Base-by-base conservation (phyloP, 2,329 filamentous ascomycete genomes). In the Cladorrhinum sp. region DNA sequence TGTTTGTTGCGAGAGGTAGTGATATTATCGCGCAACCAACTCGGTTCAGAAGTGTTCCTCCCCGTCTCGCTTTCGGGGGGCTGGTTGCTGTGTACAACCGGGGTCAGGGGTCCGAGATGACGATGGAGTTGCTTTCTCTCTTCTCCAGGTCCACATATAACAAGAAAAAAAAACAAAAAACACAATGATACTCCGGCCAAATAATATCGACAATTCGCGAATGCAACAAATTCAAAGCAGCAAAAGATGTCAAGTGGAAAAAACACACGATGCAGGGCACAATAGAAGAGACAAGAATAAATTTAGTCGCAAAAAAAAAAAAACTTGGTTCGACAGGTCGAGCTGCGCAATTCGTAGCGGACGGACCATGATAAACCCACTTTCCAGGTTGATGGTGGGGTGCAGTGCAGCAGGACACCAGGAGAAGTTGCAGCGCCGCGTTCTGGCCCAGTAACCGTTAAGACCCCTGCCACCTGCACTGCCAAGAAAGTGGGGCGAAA, bases 381-480 rank as follows among this genome's bases (percentile, higher is more conserved):
- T 54, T 36, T 33, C 26, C 26, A 9, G 26, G 4, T 28, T 23
- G 28, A 28, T 42, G 53, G 53, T 23, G 52, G 52, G 30, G 53
- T 55, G 33, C 33, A 39, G 39, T 42, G 26, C 26, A 28, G 26
- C 4, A 28, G 9, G 26, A 28, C n/a, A n/a, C n/a, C n/a, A n/a
- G n/a, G 26, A 28, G 26, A 39, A 20, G 24, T 46, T 39, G 12
- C 54, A 18, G 54, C 54, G 54, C 54, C 54, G 42, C 36, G 58
- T 55, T 66, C 61, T 66, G 63, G 60, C 63, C 62, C 57, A 63
- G 64, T 64, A 62, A 66, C 64, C 48, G 60, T 58, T 42, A 12
- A 48, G 28, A 33, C 53, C 58, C 51, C 23, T 33, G 16, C 50
- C 39, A 46, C 42, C n/a, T n/a, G 42, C 18, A 7, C 18, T 46